Evolutionary conservation across 176 grass and related monocot species (phyloP), one percentile per base, ranked within the genome.

Genomic region (Hyparrhenia diplandra): DNA sequence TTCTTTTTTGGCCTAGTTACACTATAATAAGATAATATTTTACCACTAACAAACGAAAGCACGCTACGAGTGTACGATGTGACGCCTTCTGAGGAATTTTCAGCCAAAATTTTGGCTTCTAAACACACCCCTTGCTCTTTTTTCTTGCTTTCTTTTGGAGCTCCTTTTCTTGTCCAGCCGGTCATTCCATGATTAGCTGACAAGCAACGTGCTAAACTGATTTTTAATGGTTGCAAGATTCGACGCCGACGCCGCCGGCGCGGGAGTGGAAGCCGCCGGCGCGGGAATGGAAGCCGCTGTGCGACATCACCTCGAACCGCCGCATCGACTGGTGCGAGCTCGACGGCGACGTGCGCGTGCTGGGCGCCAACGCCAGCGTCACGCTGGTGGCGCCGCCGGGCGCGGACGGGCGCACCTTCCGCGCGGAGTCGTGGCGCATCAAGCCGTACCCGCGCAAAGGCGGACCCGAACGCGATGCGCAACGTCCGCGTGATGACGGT

Each of bases 251-350:
- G n/a, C n/a, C n/a, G n/a, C n/a, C n/a, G n/a, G n/a, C n/a, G n/a
- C n/a, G n/a, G n/a, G n/a, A n/a, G n/a, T n/a, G n/a, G n/a, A n/a
- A n/a, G 10, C 3, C 21, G 10, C 61, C 67, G 64, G 18, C 64
- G 27, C 73, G 78, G 73, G 88, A 90, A 84, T 86, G 79, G 88
- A 90, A 79, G 71, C 92, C 89, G 46, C 81, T 94, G 51, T 94
- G 92, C 75, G 89, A 94, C 83, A 8, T 77, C n/a, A 67, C 67
- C 73, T 85, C 92, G n/a, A 88, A 93, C 80, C 77, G 84, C 16
- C 84, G 91, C 82, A 93, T 93, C 67, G 91, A 93, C 87, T 89
- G 88, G 87, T 93, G 91, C 84, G 87, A 87, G 79, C 88, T 91
- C 1, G 89, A 94, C 84, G 92, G 92, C 84, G 92, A 94, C 76